Evolutionary conservation across 2,329 filamentous ascomycete genomes (phyloP), one percentile per base, ranked within the genome.

Genomic region (Aspergillus uvarum): DNA sequence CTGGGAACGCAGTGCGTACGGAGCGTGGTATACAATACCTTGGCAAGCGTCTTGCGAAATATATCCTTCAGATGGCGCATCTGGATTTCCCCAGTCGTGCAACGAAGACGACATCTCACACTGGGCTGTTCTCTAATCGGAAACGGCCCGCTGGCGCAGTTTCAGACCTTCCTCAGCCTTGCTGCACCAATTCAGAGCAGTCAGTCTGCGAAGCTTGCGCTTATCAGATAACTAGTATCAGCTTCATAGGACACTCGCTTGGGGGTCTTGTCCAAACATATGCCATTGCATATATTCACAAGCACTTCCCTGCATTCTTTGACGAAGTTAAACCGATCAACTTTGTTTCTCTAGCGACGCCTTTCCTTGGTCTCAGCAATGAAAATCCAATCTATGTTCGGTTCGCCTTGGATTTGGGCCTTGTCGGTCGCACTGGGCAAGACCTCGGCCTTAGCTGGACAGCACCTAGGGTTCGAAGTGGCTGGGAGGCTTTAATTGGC

Each of bases 321-420:
- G 84, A 93, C 53, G 80, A 87, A 5, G 96, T 97, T 68, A 85
- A 87, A 64, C 94, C 94, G 0, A 81, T 96, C 73, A 97, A 97
- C 72, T 98, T 98, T 71, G 89, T 98, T 65, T 84, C 90, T 29
- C 80, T 98, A 66, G 93, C 94, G 16, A 89, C 93, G 0, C 94
- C 94, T 0, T 92, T 97, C 66, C 79, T 98, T 1, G 94, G 94
- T 0, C 80, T 98, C 42, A 98, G 94, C 75, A 97, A 99, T 73
- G 95, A 99, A 73, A 99, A 99, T 68, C 95, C 95, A 0, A 83
- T 98, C 59, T 99, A 99, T 73, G 91, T 99, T 76, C 96, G 93
- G 70, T 98, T 99, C 74, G 95, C 95, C 0, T 81, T 99, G 3
- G 95, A 99, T 73, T 96, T 98, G 77, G 95, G 95, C 0, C 83